Base-by-base conservation (phyloP, 495 filamentous ascomycete species). In the Lophium mytilinum region DNA sequence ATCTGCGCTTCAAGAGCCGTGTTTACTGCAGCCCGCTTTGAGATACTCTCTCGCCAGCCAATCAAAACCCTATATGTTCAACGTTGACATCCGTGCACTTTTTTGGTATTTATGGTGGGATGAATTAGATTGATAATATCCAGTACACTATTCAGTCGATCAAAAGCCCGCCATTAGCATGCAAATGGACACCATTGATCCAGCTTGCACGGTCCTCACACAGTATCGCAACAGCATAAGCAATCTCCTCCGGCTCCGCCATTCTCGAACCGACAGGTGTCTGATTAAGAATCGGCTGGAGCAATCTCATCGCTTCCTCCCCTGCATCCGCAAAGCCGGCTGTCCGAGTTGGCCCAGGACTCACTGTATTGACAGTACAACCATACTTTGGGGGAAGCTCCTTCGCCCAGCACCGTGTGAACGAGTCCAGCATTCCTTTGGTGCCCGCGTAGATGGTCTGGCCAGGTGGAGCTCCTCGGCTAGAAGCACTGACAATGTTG, bases 121-220 rank as follows among this genome's bases (percentile, higher is more conserved):
- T 30, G 24, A 30, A 30, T 30, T 30, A 30, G 24, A 30, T 30
- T 30, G 24, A 3, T 30, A 6, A 30, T 30, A 30, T 30, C 24
- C 6, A 30, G 24, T 30, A 30, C 24, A 30, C 24, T 30, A 6
- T 30, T 55, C 24, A 55, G 34, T 46, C 52, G n/a, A 69, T 60
- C 39, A 67, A 72, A 45, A 72, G 55, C 0, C 72, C 72, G 10
- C 72, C 70, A 42, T 64, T 68, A 34, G 69, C 71, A 60, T 65
- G 63, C 30, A 75, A 18, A 65, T 74, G 64, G 10, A 61, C 50
- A 10, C 73, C 73, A 57, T 73, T 74, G 8, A 75, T 64, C 73
- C 73, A 75, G 24, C 73, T 67, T 18, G 72, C 72, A 52, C 67
- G 55, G 17, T 70, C 66, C 55, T 70, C 64, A 21, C 69, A 71